Evolutionary conservation across 1,284 basidiomycete species (phyloP).

Genomic region (Xerocomus cyaneibrunnescens): DNA sequence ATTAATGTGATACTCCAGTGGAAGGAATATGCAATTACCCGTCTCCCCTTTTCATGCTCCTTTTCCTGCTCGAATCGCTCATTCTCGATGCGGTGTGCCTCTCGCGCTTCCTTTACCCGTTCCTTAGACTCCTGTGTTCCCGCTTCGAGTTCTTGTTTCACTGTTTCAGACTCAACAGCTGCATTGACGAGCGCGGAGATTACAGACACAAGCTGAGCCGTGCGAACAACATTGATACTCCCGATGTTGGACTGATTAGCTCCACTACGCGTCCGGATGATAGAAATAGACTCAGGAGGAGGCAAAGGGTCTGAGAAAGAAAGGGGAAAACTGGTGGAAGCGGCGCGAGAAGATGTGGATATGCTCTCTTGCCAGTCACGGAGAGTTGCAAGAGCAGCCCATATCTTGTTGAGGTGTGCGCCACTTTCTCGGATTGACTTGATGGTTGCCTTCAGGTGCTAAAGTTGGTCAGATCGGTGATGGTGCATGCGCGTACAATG

Average conservation of each 20-base stretch:
- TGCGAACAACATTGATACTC: slow-evolving; percentile 43
- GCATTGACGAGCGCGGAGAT: slow-evolving; percentile 56
- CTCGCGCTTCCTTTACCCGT: slow-evolving; percentile 46
- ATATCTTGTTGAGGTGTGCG: slow-evolving; percentile 59
- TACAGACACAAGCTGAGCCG: slow-evolving; percentile 66
- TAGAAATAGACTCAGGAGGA: slow-evolving; percentile 37
- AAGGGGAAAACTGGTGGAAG: slow-evolving; percentile 22
- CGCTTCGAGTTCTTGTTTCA: slow-evolving; percentile 60
- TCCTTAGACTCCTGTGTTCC: slow-evolving; percentile 56
- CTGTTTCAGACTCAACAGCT: slow-evolving; percentile 43
- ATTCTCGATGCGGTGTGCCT: slow-evolving; percentile 46
- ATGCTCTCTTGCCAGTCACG: slow-evolving; percentile 37
- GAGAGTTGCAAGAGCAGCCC: slow-evolving; percentile 51
- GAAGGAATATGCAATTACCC: slow-evolving; percentile 32
- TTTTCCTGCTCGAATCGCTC: slow-evolving; percentile 45
- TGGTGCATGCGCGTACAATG: slow-evolving; percentile 23
- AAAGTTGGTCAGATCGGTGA: slow-evolving; percentile 7
- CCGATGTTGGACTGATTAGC: slow-evolving; percentile 39
- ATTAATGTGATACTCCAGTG: neutral
- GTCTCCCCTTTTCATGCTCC: slow-evolving; percentile 36
- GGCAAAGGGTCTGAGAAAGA: slow-evolving; percentile 57
- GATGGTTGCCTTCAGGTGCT: slow-evolving; percentile 47
- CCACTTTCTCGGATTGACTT: slow-evolving; percentile 54
- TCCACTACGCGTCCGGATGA: slow-evolving; percentile 34
- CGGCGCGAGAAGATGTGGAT: slow-evolving; percentile 22